phyloP scores from a whole-genome alignment of 495 filamentous ascomycete species.

The Talaromyces thailandensis region DNA sequence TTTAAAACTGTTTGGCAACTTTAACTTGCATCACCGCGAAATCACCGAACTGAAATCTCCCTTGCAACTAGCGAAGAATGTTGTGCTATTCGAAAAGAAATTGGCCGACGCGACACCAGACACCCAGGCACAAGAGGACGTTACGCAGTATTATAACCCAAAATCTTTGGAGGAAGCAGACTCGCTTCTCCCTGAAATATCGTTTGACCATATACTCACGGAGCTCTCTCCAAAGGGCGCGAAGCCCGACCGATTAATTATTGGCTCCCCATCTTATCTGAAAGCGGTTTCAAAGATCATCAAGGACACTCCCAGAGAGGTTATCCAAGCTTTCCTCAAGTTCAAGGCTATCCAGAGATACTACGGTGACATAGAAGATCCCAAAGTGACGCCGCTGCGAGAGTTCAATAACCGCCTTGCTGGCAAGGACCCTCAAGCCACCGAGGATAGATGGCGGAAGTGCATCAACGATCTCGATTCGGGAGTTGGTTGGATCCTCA shows the following conservation, averaged over 20 bases:
- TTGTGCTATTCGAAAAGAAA: constrained; percentile 53
- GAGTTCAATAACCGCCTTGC: constrained; percentile 49
- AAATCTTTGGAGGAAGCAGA: constrained; percentile 40
- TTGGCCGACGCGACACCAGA: constrained; percentile 51
- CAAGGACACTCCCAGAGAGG: constrained; percentile 34
- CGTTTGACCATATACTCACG: constrained; percentile 42
- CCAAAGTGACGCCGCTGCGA: constrained; percentile 46
- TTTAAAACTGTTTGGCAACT: constrained; percentile 27
- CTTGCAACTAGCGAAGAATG: constrained; percentile 24
- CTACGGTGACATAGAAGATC: constrained; percentile 44
- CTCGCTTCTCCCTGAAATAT: constrained; percentile 45
- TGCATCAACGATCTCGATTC: constrained; percentile 50
- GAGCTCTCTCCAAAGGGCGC: constrained; percentile 41
- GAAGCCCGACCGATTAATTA: constrained; percentile 43
- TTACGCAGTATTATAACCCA: constrained; percentile 54
- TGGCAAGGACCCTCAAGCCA: constrained; percentile 54
- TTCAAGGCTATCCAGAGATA: constrained; percentile 53
- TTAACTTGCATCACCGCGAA: background rate
- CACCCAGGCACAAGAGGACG: constrained; percentile 47
- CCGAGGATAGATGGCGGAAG: constrained; percentile 60
- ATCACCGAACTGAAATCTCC: background rate
- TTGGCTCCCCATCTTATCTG: constrained; percentile 49
- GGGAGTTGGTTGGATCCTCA: constrained; percentile 48
- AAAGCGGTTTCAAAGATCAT: constrained; percentile 38
- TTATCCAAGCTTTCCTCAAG: constrained; percentile 46